These are phyloP conservation scores for Elaeis guineensis DNA, from an alignment of 176 grass and related monocot species.

Conservation along the genomic window DNA sequence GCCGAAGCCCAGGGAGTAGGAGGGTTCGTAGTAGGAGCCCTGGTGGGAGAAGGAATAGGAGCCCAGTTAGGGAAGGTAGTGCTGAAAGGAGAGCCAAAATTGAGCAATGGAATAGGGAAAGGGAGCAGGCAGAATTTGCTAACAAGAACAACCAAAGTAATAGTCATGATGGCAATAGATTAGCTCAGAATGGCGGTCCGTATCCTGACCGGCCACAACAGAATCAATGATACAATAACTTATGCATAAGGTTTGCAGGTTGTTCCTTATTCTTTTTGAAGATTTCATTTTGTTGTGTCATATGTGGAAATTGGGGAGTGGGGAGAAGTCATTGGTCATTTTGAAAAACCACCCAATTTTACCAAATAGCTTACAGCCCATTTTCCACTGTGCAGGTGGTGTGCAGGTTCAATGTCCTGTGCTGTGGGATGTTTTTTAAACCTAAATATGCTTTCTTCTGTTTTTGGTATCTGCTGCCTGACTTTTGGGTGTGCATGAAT, in stretches of 20 bases:
- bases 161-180: background rate
- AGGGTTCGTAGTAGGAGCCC: constrained; percentile 23
- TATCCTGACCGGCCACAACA: constrained; percentile 1
- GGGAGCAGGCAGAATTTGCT: constrained; percentile 11
- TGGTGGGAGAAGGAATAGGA: constrained; percentile 18
- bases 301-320: too few relatives aligned
- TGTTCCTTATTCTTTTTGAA: background rate
- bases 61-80: constrained; percentile 22
- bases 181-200: background rate
- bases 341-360: too few relatives aligned
- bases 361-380: constrained; percentile 16
- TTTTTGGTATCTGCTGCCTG: constrained; percentile 5
- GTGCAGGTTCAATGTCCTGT: constrained; percentile 32
- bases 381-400: constrained; percentile 34
- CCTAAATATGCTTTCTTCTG: background rate
- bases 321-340: too few relatives aligned
- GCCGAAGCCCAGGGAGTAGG: constrained; percentile 10
- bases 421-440: constrained; percentile 9
- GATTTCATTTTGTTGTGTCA: too few relatives aligned
- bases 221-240: background rate
- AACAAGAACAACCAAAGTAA: constrained; percentile 5
- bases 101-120: constrained; percentile 27
- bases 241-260: background rate
- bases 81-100: constrained; percentile 25
- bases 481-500: constrained; percentile 5